phyloP scores from a whole-genome alignment of 1,284 basidiomycete species.

The Cystobasidiaceae sp. region DNA sequence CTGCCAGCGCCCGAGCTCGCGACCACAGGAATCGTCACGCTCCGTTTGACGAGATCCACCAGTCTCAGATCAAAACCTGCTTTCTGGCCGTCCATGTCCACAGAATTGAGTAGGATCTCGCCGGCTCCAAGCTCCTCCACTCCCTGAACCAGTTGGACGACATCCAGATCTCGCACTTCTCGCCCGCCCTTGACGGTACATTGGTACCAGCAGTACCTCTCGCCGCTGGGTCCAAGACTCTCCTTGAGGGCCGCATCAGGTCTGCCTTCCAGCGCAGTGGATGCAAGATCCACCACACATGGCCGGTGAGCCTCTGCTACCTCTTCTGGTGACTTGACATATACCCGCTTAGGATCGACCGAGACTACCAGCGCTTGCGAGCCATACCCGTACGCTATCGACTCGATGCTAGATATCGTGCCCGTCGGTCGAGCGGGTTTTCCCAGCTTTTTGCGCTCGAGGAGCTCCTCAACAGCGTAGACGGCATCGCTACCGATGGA shows the following conservation, averaged over 20 bases:
- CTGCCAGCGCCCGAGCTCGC: slow-evolving; percentile 89
- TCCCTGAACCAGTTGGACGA: slow-evolving; percentile 81
- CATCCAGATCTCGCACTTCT: slow-evolving; percentile 81
- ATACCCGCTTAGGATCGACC: slow-evolving; percentile 86
- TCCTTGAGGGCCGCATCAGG: slow-evolving; percentile 25
- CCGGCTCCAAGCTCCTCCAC: slow-evolving; percentile 87
- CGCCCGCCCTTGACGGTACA: slow-evolving; percentile 95
- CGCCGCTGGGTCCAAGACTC: slow-evolving; percentile 54
- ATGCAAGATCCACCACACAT: slow-evolving; percentile 63
- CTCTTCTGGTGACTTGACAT: slow-evolving; percentile 60
- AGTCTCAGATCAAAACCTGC: slow-evolving; percentile 87
- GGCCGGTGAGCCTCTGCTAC: slow-evolving; percentile 57
- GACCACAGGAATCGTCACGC: slow-evolving; percentile 84
- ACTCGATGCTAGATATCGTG: slow-evolving; percentile 74
- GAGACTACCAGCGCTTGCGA: slow-evolving; percentile 96
- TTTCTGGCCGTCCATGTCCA: slow-evolving; percentile 92
- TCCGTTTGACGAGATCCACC: slow-evolving; percentile 64
- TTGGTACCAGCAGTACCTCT: slow-evolving; percentile 92
- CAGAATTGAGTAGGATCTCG: slow-evolving; percentile 91
- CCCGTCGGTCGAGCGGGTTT: slow-evolving; percentile 31
- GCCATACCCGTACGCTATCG: slow-evolving; percentile 87
- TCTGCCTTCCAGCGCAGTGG: slow-evolving; percentile 45
- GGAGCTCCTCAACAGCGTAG: slow-evolving; percentile 79
- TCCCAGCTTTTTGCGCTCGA: slow-evolving; percentile 53
- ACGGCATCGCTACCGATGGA: slow-evolving; percentile 96